Base-by-base conservation (phyloP, 192 early-diverging fungal genomes). In the Geranomyces variabilis region DNA sequence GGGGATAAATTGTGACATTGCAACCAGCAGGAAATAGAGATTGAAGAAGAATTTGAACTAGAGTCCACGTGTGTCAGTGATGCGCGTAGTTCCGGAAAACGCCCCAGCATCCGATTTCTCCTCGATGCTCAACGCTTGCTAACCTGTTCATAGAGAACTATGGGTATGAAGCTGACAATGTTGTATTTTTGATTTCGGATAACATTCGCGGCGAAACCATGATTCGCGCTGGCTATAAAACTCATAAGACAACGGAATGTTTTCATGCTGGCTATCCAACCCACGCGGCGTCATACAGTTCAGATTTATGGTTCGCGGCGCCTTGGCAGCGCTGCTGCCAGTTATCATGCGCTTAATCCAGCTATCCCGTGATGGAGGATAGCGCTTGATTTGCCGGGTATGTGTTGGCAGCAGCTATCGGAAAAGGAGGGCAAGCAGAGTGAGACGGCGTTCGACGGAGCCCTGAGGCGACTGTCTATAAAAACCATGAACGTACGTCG, bases 41-140 rank as follows among this genome's bases (percentile, higher is more conserved):
- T 98, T 96, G 82, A 96, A 94, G 71, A 98, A 96, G 68, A 93
- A 91, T 76, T 92, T 92, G 84, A 98, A 98, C 91, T 93, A 65
- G 31, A 9, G 60, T 8, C 12, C 36, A 75, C 28, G 44, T 5
- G 48, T 17, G 9, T 41, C 36, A 41, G 36, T 41, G 36, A 41
- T 41, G 26, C 53, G 12, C 55, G 19, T 5, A 15, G 10, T 28
- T 1, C 19, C 48, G 22, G 10, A 56, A 41, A 0, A 5, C 55
- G 19, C 29, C 12, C 2, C 2, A 56, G 8, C 55, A 0, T 21
- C 29, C 29, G 33, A 33, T 7, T 41, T 7, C 3, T 10, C 3
- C 36, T 10, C 36, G 36, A 41, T 41, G 36, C 36, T 41, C 51
- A 53, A 53, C 51, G 15, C 3, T 46, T 24, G 21, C 61, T 68